Conservation (phyloP, 495 filamentous ascomycete species). For the Parathielavia appendiculata region DNA sequence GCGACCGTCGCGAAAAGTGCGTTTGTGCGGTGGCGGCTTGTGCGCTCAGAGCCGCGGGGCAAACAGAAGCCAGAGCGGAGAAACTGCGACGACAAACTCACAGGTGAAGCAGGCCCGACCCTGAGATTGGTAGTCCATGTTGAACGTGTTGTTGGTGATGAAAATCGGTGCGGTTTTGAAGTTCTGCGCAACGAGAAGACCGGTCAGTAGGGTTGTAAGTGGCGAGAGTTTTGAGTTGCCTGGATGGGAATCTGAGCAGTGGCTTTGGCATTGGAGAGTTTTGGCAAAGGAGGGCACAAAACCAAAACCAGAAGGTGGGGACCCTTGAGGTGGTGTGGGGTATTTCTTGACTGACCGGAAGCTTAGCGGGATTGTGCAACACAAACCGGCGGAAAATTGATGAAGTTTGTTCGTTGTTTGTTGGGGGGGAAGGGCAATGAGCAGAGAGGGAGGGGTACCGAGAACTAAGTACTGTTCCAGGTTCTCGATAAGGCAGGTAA, state of each 20-base stretch:
- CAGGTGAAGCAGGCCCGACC: conserved; percentile 46
- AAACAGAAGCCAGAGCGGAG: conserved; percentile 24
- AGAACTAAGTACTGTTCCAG: conserved; percentile 21
- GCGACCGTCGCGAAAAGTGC: conserved; percentile 1
- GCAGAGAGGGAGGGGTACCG: conserved; percentile 19
- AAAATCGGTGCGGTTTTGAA: conserved; percentile 9
- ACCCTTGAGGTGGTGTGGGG: conserved; percentile 20
- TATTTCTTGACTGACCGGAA: conserved; percentile 14
- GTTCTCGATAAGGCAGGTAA: conserved; percentile 13
- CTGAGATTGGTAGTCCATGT: conserved; percentile 39
- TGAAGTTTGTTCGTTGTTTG: conserved; percentile 12
- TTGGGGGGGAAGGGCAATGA: conserved; percentile 12
- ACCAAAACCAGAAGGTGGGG: conserved; percentile 26
- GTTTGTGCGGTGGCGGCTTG: conserved; percentile 13
- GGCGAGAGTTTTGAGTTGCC: conserved; percentile 20
- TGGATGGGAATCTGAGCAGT: conserved; percentile 15
- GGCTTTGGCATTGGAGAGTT: conserved; percentile 27
- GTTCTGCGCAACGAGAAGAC: conserved; percentile 18
- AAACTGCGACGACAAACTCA: conserved; percentile 34
- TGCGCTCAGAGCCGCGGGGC: conserved; percentile 19
- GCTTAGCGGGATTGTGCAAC: conserved; percentile 2
- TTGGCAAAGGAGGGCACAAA: conserved; percentile 18
- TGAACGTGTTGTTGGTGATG: conserved; percentile 16
- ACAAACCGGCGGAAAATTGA: conserved; percentile 12
- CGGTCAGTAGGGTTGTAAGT: conserved; percentile 22